Base-by-base conservation (phyloP, 179 eudicot genomes). In the Silene vulgaris region DNA sequence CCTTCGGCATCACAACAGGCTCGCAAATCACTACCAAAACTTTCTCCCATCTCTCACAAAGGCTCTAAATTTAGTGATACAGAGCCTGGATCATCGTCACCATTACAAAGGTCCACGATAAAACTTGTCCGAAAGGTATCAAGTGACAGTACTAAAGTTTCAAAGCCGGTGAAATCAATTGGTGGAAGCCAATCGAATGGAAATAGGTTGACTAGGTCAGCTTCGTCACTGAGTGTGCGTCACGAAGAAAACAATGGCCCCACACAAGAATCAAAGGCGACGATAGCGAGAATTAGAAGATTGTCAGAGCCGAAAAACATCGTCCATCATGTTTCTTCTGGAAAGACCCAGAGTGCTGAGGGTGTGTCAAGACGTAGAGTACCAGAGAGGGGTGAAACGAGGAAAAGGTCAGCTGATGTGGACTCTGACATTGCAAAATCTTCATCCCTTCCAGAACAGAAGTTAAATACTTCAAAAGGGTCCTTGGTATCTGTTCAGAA, bases 41-140 rank as follows among this genome's bases (percentile, higher is more conserved):
- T 80, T 76, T 89, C 99, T 28, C 96, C 88, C 8, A 74, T 77
- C 71, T 85, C 91, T 80, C 87, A 84, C 54, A 84, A 84, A 85
- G 93, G 96, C 75, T 89, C 96, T 50, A 96, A 96, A 83, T 96
- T 96, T 77, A 90, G 92, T 70, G 99, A 96, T 78, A 76, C 93
- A 66, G 97, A 90, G 74, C 93, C 97, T 43, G 97, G 97, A 35
- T 85, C 97, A 72, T 84, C 91, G 23, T 96, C 99, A 73, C 97
- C 99, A 43, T 80, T 96, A 32, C 99, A 96, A 82, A 89, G 99
- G 75, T 92, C 97, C 40, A 92, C 91, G 65, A 40, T 91, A 54
- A 85, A 89, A 85, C 76, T 84, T 40, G 56, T 80, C 77, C 79
- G 95, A 8, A 75, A 72, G 78, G 83, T 78, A 76, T 85, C 90